These are phyloP conservation scores for Phytopythium kandeliae DNA, from an alignment of 352 stramenopile species.

Conservation along the genomic window DNA sequence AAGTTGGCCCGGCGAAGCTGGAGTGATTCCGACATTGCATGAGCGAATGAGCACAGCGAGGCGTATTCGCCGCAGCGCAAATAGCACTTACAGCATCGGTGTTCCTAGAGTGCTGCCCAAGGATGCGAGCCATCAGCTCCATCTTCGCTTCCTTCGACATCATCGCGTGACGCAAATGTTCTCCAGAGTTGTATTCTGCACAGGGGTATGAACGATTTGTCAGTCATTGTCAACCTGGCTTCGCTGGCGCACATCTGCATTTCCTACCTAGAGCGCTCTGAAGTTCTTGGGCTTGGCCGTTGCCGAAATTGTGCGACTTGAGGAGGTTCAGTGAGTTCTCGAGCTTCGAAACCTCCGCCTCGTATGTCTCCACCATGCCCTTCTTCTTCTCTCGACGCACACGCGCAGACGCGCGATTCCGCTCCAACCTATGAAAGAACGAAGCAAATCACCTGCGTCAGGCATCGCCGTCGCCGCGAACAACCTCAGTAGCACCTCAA, in stretches of 20 bases:
- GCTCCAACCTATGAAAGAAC: slow-evolving; percentile 33
- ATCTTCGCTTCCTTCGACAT: slow-evolving; percentile 87
- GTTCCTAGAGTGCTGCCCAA: slow-evolving; percentile 71
- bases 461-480: background rate
- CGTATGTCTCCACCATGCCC: slow-evolving; percentile 84
- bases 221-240: background rate
- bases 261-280: slow-evolving; percentile 64
- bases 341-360: slow-evolving; percentile 82
- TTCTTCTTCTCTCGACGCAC: slow-evolving; percentile 87
- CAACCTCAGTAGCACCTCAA: no score
- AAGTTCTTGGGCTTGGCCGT: slow-evolving; percentile 57
- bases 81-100: slow-evolving; percentile 67
- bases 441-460: background rate
- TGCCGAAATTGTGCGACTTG: slow-evolving; percentile 69
- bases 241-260: background rate
- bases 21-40: background rate
- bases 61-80: no score
- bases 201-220: background rate
- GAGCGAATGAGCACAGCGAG: background rate
- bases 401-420: slow-evolving; percentile 73
- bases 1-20: slow-evolving; percentile 77
- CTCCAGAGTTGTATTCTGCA: slow-evolving; percentile 67
- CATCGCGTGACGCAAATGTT: slow-evolving; percentile 70
- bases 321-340: slow-evolving; percentile 80
- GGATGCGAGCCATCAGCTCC: slow-evolving; percentile 70